phyloP scores from a whole-genome alignment of 2,329 filamentous ascomycete genomes.

The Sphaerulina musiva region DNA sequence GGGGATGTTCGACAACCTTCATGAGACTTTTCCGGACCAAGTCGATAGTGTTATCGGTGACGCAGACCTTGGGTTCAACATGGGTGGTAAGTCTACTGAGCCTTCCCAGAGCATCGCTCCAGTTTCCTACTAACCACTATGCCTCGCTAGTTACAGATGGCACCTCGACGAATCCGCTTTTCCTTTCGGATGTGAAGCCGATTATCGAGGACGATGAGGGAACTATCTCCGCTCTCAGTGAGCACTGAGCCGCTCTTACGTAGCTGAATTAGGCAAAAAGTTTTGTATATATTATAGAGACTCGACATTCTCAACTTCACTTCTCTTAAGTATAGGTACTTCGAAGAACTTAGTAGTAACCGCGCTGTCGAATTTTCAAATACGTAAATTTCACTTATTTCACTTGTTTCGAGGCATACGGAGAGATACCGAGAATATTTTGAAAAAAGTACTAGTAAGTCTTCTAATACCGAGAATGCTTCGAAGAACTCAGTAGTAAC shows the following conservation, averaged over 20 bases:
- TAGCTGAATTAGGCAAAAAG: too few species aligned
- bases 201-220: constrained; percentile 28
- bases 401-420: too few species aligned
- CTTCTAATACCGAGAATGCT: too few species aligned
- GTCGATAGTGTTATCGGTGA: constrained; percentile 11
- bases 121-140: constrained; percentile 1
- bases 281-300: too few species aligned
- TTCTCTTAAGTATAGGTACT: too few species aligned
- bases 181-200: constrained; percentile 23
- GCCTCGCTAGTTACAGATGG: background rate
- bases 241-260: constrained; percentile 15
- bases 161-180: constrained; percentile 25
- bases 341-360: too few species aligned
- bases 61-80: constrained; percentile 7
- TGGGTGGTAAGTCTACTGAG: constrained; percentile 4
- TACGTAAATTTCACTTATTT: too few species aligned
- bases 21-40: constrained; percentile 3
- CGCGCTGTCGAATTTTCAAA: too few species aligned
- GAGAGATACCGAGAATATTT: too few species aligned
- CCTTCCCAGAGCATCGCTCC: background rate
- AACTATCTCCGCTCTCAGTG: constrained; percentile 28
- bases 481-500: too few species aligned
- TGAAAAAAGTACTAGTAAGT: too few species aligned
- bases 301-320: background rate
- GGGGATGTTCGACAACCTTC: constrained; percentile 13